These are phyloP conservation scores for Eustoma russellianum DNA, from an alignment of 257 asterid genomes.

Conservation along the genomic window DNA sequence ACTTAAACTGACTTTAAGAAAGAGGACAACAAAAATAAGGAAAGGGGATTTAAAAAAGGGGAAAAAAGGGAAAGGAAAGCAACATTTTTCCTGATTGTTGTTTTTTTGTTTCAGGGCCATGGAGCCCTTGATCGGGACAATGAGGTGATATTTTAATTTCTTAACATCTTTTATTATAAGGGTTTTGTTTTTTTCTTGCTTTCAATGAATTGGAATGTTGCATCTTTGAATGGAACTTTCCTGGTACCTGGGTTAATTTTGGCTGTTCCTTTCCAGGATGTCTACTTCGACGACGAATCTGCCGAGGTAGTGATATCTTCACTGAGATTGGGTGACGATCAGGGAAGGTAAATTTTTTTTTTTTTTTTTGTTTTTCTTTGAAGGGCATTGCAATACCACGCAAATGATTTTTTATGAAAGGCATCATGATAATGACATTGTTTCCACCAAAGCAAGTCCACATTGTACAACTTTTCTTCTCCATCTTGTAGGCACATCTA, in stretches of 20 bases:
- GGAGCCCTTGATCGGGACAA: constrained; percentile 78
- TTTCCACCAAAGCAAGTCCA: too few relatives aligned
- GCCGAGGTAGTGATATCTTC: constrained; percentile 99
- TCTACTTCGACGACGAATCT: constrained; percentile 87
- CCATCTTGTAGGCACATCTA: too few relatives aligned
- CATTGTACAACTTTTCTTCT: too few relatives aligned
- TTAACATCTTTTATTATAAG: constrained; percentile 3
- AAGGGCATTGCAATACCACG: too few relatives aligned
- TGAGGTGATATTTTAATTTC: constrained; percentile 42
- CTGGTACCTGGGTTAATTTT: too few relatives aligned
- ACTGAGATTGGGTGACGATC: constrained; percentile 87
- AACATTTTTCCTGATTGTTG: constrained; percentile 6
- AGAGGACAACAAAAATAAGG: too few relatives aligned
- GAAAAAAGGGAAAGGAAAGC: neutral
- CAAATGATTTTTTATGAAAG: neutral
- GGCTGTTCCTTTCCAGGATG: constrained; percentile 46
- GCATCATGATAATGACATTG: neutral
- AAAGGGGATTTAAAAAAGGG: too few relatives aligned
- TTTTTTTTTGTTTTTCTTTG: too few relatives aligned
- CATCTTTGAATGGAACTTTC: too few relatives aligned
- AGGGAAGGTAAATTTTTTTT: constrained; percentile 68
- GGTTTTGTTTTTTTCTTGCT: neutral
- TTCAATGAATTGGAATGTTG: neutral
- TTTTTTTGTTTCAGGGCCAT: constrained; percentile 55
- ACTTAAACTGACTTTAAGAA: neutral